phyloP scores from a whole-genome alignment of 306 rosid species.

The barrel medic (Medicago truncatula) region MtrunA17r5.0-ANR NC_053046.1:39566501-39567000 shows the following conservation, averaged over 20 bases:
- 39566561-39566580: conserved; percentile 54
- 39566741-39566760: not conserved
- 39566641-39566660: conserved; percentile 45
- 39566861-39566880: too few relatives aligned
- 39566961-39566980: too few relatives aligned
- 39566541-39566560: conserved; percentile 49
- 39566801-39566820: too few relatives aligned
- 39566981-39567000: too few relatives aligned
- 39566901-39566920: too few relatives aligned
- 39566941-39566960: too few relatives aligned
- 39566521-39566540: conserved; percentile 26
- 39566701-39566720: conserved; percentile 22
- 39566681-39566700: not conserved
- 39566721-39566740: conserved; percentile 60
- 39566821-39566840: too few relatives aligned
- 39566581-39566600: conserved; percentile 63
- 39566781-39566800: too few relatives aligned
- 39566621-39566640: conserved; percentile 47
- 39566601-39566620: conserved; percentile 54
- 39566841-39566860: too few relatives aligned
- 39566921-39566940: too few relatives aligned
- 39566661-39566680: conserved; percentile 47
- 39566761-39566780: not conserved
- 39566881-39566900: too few relatives aligned
- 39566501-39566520: not conserved